These are phyloP conservation scores for Ceratocystis albifundus DNA, from an alignment of 2,329 filamentous ascomycete genomes.

Conservation along the genomic window DNA sequence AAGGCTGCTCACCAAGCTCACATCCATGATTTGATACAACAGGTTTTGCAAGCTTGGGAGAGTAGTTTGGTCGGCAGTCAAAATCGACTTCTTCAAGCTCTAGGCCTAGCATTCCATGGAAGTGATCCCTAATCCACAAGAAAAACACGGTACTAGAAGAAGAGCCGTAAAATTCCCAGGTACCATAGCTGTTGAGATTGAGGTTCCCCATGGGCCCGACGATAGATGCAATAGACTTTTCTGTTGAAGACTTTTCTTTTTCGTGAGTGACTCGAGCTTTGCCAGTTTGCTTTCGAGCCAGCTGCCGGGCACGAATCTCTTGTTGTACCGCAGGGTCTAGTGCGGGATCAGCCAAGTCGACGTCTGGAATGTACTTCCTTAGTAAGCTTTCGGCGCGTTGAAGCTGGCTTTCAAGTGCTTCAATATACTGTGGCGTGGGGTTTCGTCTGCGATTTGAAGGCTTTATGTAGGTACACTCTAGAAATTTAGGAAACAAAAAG, in stretches of 20 bases:
- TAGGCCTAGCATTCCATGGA: conserved; percentile 60
- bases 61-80: background rate
- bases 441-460: conserved; percentile 85
- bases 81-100: background rate
- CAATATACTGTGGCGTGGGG: conserved; percentile 84
- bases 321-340: conserved; percentile 68
- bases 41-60: conserved; percentile 41
- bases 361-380: conserved; percentile 66
- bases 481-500: conserved; percentile 25
- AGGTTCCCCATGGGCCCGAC: conserved; percentile 84
- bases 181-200: conserved; percentile 79
- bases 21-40: conserved; percentile 36
- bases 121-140: conserved; percentile 73
- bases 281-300: conserved; percentile 37
- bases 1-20: conserved; percentile 45
- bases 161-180: conserved; percentile 90
- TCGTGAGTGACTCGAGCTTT: conserved; percentile 27
- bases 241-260: conserved; percentile 37
- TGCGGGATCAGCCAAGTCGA: conserved; percentile 73
- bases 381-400: conserved; percentile 74
- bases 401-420: conserved; percentile 70
- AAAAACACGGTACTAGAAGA: conserved; percentile 88
- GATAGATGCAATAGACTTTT: conserved; percentile 75
- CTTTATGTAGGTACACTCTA: conserved; percentile 92
- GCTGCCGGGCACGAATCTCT: conserved; percentile 48